Evolutionary conservation across 805 yeast species (phyloP), one percentile per base, ranked within the genome.

Genomic region (Wickerhamiella brachini): DNA sequence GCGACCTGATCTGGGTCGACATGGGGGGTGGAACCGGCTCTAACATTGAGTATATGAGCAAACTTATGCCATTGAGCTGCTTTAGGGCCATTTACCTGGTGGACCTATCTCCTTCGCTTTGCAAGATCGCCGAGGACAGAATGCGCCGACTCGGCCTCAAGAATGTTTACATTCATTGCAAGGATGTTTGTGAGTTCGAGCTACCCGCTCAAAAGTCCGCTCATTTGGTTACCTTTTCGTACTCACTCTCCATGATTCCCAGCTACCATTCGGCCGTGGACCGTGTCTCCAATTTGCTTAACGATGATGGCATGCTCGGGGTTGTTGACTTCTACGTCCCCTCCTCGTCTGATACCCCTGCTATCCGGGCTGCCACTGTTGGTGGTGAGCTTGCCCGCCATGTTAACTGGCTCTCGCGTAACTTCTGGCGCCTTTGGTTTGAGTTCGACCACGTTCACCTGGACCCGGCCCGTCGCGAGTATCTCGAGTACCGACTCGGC

Each of bases 21-120:
- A 76, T 85, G 60, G 95, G 94, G 48, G 94, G 94, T 31, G 95
- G 95, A 22, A 85, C 95, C 5, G 95, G 94, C 47, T 73, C 79
- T 65, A 85, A 85, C 67, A 81, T 85, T 59, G 93, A 85, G 65
- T 73, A 75, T 59, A 85, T 85, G 94, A 71, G 81, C 62, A 62
- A 70, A 44, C 67, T 78, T 45, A 67, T 75, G 48, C 72, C 79
- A 13, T 64, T 80, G 44, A 57, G 68, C 26, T 62, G 65, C 2
- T 85, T 85, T 65, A 74, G 76, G 56, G 83, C 83, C 13, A 74
- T 85, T 47, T 83, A 82, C 60, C 71, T 85, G 51, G 79, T 85
- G 47, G 95, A 85, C 63, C 71, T 85, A 53, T 82, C 89, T 1
- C 85, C 89, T 7, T 82, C 89, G 1, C 71, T 85, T 48, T 81